Base-by-base conservation (phyloP, 257 asterid genomes). In the Euphrasia confusa region DNA sequence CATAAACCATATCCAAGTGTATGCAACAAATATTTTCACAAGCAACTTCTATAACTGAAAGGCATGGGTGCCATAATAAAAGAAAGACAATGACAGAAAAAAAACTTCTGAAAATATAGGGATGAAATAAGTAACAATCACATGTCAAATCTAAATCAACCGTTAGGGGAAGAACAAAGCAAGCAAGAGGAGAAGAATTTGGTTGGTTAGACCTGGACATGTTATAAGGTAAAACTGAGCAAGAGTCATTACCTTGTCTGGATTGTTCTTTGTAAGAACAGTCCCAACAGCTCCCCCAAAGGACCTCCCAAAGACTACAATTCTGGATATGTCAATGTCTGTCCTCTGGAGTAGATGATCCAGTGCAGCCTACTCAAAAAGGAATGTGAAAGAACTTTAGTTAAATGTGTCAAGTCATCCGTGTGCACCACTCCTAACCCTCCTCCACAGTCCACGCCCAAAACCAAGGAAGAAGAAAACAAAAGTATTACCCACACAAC, bases 221-320 rank as follows among this genome's bases (percentile, higher is more conserved):
- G 2, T 37, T 44, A 18, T 54, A 63, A 45, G 44, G 42, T 53
- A 54, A 64, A 21, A 28, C 49, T 57, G 27, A 26, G 24, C 62
- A 7, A 30, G 53, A 52, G 37, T 24, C 61, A 62, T 52, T 73
- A 93, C 99, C 94, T 89, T 93, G 72, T 89, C 96, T 35, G 99
- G 94, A 53, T 89, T 93, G 74, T 85, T 87, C 78, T 67, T 83
- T 49, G 95, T 66, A 54, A 93, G 87, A 58, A 79, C 89, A 56
- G 99, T 71, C 58, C 97, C 99, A 73, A 93, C 99, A 68, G 99
- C 99, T 67, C 97, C 99, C 56, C 99, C 99, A 66, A 93, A 95
- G 3, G 99, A 93, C 78, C 99, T 93, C 54, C 99, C 99, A 75
- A 93, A 93, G 67, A 93, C 94, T 32, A 89, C 72, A 74, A 93